Base-by-base conservation (phyloP, 257 asterid genomes). In the Lycium barbarum region DNA sequence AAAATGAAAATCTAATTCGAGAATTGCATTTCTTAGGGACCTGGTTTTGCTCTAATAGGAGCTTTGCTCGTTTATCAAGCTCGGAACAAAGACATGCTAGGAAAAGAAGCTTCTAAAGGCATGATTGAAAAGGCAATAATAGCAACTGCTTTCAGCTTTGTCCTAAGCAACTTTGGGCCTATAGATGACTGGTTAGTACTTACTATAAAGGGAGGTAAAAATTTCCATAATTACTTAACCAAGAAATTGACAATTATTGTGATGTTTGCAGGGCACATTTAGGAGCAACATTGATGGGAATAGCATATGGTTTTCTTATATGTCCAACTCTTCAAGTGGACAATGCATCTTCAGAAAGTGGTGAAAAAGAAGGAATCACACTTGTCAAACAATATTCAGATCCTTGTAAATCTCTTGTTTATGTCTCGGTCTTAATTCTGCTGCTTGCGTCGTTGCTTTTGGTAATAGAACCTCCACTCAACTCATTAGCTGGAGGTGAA, bases 1-100 rank as follows among this genome's bases (percentile, higher is more conserved):
- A 36, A 66, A 68, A 15, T 36, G 76, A 15, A 68, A 68, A 36
- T 15, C 51, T 15, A 68, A 68, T 38, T 11, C 70, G 18, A 10
- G 33, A 47, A 63, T 35, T 40, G 6, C 12, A 14, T 18, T 70
- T 71, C 70, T 72, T 87, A 93, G 97, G 98, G 93, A 70, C 98
- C 98, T 1, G 90, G 85, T 35, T 95, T 95, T 90, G 98, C 97
- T 79, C 38, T 95, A 62, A 91, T 93, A 35, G 98, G 98, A 62
- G 98, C 98, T 66, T 95, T 95, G 97, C 93, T 95, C 49, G 86
- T 91, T 61, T 90, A 91, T 88, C 95, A 92, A 86, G 81, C 90
- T 76, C 98, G 89, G 78, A 92, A 90, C 91, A 89, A 91, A 85
- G 97, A 85, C 83, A 82, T 87, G 10, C 65, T 85, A 45, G 86